Conservation (phyloP, 768 basidiomycete species). For the Kwoniella newhampshirensis region DNA sequence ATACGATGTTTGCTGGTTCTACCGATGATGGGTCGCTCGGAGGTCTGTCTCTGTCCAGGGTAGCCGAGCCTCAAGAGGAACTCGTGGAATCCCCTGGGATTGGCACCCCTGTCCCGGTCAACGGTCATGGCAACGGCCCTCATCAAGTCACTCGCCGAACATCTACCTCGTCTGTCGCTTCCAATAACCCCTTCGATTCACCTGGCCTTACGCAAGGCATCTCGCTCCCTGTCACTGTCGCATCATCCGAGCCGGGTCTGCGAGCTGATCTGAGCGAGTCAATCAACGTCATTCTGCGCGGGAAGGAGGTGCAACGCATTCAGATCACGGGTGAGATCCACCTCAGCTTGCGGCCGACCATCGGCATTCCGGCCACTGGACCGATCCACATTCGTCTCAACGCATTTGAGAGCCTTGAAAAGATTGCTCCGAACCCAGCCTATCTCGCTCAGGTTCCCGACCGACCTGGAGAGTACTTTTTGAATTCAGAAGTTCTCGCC, state of each 20-base stretch:
- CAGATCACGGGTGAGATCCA: conserved; percentile 56
- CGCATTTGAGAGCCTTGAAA: conserved; percentile 54
- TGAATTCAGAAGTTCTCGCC: conserved; percentile 48
- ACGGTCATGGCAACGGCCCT: conserved; percentile 3
- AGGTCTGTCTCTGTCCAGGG: conserved; percentile 12
- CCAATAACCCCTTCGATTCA: conserved; percentile 50
- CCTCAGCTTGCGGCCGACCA: conserved; percentile 27
- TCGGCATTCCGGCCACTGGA: conserved; percentile 13
- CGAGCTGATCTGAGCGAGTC: conserved; percentile 54
- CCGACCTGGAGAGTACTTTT: conserved; percentile 52
- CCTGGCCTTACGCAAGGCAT: conserved; percentile 20
- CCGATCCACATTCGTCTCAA: conserved; percentile 52
- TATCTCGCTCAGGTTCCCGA: conserved; percentile 51
- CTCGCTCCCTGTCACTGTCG: conserved; percentile 22
- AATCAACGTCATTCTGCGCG: conserved; percentile 53
- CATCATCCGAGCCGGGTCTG: conserved; percentile 44
- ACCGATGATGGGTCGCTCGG: conserved; percentile 34
- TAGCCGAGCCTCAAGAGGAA: conserved; percentile 16
- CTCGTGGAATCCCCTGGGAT: conserved; percentile 9
- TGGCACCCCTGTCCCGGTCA: background rate
- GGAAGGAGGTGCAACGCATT: conserved; percentile 48
- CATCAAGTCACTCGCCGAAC: conserved; percentile 26
- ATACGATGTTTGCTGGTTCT: conserved; percentile 50
- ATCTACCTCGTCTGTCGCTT: conserved; percentile 33
- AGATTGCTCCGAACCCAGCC: conserved; percentile 56